Conservation (phyloP, 1,139 yeast species). For the Debaryomycetaceae sp. region DNA sequence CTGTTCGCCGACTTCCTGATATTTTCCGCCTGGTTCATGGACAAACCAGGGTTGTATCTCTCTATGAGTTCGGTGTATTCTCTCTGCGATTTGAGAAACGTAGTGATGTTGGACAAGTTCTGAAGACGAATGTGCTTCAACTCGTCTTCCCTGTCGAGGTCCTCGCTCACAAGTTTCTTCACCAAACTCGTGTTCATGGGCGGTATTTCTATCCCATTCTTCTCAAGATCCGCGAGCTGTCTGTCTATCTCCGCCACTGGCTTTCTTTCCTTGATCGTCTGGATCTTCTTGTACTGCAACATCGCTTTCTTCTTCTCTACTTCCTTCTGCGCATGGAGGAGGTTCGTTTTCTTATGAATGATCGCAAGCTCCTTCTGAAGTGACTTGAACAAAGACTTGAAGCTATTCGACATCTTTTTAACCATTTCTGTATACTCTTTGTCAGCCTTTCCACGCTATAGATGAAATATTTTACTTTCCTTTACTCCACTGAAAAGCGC, state of each 20-base stretch:
- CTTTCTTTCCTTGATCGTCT: slow-evolving; percentile 40
- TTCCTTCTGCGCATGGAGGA: slow-evolving; percentile 43
- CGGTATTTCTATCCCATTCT: slow-evolving; percentile 17
- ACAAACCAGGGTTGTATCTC: slow-evolving; percentile 82
- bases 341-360: slow-evolving; percentile 40
- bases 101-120: slow-evolving; percentile 48
- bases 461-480: background rate
- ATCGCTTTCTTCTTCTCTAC: slow-evolving; percentile 49
- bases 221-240: slow-evolving; percentile 25
- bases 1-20: slow-evolving; percentile 75
- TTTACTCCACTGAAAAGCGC: background rate
- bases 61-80: slow-evolving; percentile 75
- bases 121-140: slow-evolving; percentile 12
- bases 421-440: too few species aligned
- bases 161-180: slow-evolving; percentile 22
- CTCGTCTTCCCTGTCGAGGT: slow-evolving; percentile 14
- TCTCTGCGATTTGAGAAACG: slow-evolving; percentile 69
- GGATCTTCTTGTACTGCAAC: slow-evolving; percentile 53
- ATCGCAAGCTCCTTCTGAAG: slow-evolving; percentile 44
- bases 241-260: slow-evolving; percentile 32
- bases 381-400: slow-evolving; percentile 12
- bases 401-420: slow-evolving; percentile 1
- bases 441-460: too few species aligned
- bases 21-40: slow-evolving; percentile 73
- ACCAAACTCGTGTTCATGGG: slow-evolving; percentile 20